Percentiles rank a stretch among this genome's conserved stretches.
Evolutionary conservation across 2,329 filamentous ascomycete species (phyloP).

Genomic region (Aspergillus ochraceoroseus): DNA sequence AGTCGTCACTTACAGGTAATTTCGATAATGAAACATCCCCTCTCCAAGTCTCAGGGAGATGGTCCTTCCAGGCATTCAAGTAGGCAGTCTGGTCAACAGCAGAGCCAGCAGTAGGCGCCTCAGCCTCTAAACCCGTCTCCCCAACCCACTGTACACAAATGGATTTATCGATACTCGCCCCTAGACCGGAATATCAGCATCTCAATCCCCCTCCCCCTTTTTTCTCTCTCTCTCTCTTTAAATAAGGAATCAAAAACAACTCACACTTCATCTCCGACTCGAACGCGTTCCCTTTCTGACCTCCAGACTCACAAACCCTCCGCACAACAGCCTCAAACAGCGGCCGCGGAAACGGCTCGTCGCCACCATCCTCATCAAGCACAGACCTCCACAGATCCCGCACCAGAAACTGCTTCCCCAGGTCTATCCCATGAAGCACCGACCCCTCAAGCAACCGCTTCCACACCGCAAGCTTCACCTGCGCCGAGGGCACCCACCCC

Average conservation of each 20-base stretch:
- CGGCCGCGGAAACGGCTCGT: constrained; percentile 30
- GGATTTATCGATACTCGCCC: constrained; percentile 39
- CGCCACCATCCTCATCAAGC: constrained; percentile 35
- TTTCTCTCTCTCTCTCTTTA: too few species aligned
- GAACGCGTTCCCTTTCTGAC: constrained; percentile 17
- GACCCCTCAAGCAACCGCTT: constrained; percentile 38
- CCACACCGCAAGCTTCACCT: constrained; percentile 49
- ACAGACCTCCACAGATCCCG: constrained; percentile 40
- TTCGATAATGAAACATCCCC: constrained; percentile 32
- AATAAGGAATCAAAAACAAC: constrained; percentile 15
- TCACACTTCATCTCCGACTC: constrained; percentile 36
- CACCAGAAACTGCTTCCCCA: constrained; percentile 42
- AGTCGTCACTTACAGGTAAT: constrained; percentile 28
- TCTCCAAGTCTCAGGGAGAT: constrained; percentile 44
- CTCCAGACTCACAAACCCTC: constrained; percentile 31
- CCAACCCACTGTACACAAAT: constrained; percentile 38
- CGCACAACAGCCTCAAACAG: constrained; percentile 40
- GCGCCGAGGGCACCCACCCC: constrained; percentile 44
- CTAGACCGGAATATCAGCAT: constrained; percentile 25
- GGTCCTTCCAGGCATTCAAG: constrained; percentile 40
- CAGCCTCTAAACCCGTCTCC: constrained; percentile 39
- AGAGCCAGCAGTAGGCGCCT: constrained; percentile 29
- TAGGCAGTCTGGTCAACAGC: constrained; percentile 35
- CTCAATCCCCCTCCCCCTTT: too few species aligned
- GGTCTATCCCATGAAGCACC: constrained; percentile 39